phyloP scores from a whole-genome alignment of 345 rosid species.

The Heritiera littoralis region DNA sequence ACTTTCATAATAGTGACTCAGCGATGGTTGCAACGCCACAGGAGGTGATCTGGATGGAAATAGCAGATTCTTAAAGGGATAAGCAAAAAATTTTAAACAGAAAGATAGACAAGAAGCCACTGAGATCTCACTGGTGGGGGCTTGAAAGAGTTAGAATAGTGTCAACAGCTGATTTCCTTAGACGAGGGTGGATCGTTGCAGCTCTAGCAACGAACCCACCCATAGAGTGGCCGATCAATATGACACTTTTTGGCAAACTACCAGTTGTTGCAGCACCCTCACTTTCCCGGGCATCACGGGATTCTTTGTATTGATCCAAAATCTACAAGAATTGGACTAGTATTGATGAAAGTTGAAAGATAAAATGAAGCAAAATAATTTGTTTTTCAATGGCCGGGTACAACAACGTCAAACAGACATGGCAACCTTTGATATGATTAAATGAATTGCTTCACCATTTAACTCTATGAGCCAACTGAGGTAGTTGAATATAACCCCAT shows the following conservation, averaged over 20 bases:
- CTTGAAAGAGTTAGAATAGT: conserved; percentile 92
- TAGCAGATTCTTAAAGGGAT: conserved; percentile 29
- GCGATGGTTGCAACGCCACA: conserved; percentile 92
- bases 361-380: conserved; percentile 11
- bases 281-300: conserved; percentile 61
- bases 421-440: not conserved
- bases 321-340: conserved; percentile 52
- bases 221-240: conserved; percentile 97
- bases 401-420: not conserved
- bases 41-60: conserved; percentile 89
- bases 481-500: conserved; percentile 2
- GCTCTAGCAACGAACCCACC: conserved; percentile 99
- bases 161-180: conserved; percentile 78
- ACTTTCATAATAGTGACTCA: conserved; percentile 76
- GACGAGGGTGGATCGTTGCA: conserved; percentile 76
- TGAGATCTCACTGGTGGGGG: conserved; percentile 83
- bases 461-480: not conserved
- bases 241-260: conserved; percentile 75
- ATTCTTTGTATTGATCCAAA: conserved; percentile 86
- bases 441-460: not conserved
- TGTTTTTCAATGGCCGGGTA: not conserved
- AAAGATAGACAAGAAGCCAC: conserved; percentile 25
- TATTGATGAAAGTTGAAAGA: not conserved
- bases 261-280: conserved; percentile 75
- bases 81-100: conserved; percentile 25